Base-by-base conservation (phyloP, 352 stramenopile species). In the Globisporangium cederbergense region DNA sequence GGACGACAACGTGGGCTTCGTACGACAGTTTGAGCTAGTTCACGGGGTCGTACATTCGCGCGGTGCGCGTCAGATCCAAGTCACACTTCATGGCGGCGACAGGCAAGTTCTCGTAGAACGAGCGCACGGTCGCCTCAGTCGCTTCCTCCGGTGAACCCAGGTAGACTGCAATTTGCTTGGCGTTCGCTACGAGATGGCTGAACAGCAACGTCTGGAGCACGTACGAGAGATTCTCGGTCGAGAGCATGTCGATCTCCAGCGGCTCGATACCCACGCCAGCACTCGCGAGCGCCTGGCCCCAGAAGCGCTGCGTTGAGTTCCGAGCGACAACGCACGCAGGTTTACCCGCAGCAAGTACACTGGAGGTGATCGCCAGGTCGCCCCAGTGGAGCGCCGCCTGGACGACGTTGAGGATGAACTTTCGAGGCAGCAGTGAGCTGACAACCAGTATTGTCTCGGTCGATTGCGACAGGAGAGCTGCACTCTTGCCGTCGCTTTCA, bases 21-120 rank as follows among this genome's bases (percentile, higher is more conserved):
- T 92, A 91, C 20, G 78, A 91, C 10, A 94, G 65, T 65, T 94
- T 94, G 43, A 94, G 73, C 58, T 87, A 61, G 54, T 81, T 67
- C 30, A 71, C 60, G 1, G 74, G 71, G 58, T 91, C 78, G 61
- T 91, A 92, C 11, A 92, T 78, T 25, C 80, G 78, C 40, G 86
- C 86, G 51, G 91, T 74, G 32, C 83, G 75, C 9, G 58, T 66
- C 30, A 81, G 77, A 60, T 92, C 78, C 50, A 94, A 40, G 58
- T 92, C 86, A 56, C 86, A 94, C 32, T 65, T 77, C 86, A 94
- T 94, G 1, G 76, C 75, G 57, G 69, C 60, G 6, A 92, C 34
- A 2, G 86, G 86, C 22, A 94, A 53, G 55, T 86, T 81, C 18
- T 66, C 76, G 58, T 94, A 90, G 61, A 94, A 81, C 2, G 77